Evolutionary conservation across 768 basidiomycete genomes (phyloP), one percentile per base, ranked within the genome.

Genomic region (Pleurotus tuber-regium): DNA sequence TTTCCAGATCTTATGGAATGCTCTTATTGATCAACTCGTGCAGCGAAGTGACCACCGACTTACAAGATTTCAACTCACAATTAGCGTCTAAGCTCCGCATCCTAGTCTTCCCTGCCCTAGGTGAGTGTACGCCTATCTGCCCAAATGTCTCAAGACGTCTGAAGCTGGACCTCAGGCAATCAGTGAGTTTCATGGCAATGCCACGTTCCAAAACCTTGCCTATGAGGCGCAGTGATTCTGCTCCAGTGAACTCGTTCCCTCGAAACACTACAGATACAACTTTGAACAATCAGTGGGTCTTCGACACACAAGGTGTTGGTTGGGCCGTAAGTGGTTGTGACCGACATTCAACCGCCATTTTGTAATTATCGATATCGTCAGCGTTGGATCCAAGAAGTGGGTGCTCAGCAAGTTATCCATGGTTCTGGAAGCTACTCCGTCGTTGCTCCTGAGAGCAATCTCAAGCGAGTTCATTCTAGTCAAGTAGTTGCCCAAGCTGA

Each of bases 181-280:
- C 61, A 61, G 57, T 62, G 19, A 43, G 57, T 42, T 19, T 4
- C 26, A 11, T 24, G 14, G 14, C 10, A 2, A 30, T 21, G 10
- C 23, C n/a, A 19, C 4, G 23, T 10, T 5, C 14, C 30, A n/a
- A 14, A 29, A 28, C n/a, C 31, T 14, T n/a, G 14, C 11, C 24
- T 24, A 55, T 14, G 30, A 14, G n/a, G n/a, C n/a, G 1, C 52
- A 73, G 71, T 56, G 73, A 75, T 51, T 58, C 68, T 16, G 63
- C 67, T 1, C 73, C 73, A 23, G 71, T 72, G 40, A 75, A 75
- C 58, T 58, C 61, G 18, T 75, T 75, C 59, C 67, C 73, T 4
- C 67, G 70, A 4, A 61, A 56, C 25, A 67, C 65, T 9, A 68
- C 63, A 19, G 25, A 53, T 2, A 59, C 61, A 7, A 41, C 54